Conservation (phyloP, 805 yeast genomes). For the Suhomyces vadensis region DNA sequence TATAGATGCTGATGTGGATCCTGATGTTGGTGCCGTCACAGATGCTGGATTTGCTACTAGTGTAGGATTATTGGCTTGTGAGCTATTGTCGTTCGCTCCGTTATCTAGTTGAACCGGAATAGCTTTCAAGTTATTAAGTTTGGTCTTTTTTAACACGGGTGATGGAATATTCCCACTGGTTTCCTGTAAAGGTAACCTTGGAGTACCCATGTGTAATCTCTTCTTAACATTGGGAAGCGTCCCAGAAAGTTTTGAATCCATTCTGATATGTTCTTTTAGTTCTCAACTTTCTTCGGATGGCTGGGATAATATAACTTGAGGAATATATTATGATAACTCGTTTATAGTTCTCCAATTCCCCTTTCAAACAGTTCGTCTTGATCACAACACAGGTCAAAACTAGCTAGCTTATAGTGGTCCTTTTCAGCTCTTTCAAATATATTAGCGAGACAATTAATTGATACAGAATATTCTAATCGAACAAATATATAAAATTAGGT, state of each 20-base stretch:
- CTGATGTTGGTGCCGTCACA: neutral
- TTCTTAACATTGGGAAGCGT: constrained; percentile 10
- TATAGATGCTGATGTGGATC: neutral
- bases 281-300: too few relatives aligned
- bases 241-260: constrained; percentile 1
- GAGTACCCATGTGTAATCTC: constrained; percentile 10
- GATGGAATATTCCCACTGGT: constrained; percentile 42
- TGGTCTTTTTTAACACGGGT: constrained; percentile 35
- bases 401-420: neutral
- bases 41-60: neutral
- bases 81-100: neutral
- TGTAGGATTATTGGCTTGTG: neutral
- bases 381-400: neutral
- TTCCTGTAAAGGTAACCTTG: constrained; percentile 41
- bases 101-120: neutral
- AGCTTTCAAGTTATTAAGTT: constrained; percentile 16
- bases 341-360: too few relatives aligned
- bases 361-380: neutral
- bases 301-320: too few relatives aligned
- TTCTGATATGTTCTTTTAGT: neutral
- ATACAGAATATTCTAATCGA: neutral
- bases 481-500: neutral
- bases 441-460: neutral
- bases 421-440: neutral
- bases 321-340: too few relatives aligned